A percentile compares a stretch with the other conserved stretches of the same genome.
phyloP scores from a whole-genome alignment of 495 filamentous ascomycete species.

The Penicillium subrubescens region DNA sequence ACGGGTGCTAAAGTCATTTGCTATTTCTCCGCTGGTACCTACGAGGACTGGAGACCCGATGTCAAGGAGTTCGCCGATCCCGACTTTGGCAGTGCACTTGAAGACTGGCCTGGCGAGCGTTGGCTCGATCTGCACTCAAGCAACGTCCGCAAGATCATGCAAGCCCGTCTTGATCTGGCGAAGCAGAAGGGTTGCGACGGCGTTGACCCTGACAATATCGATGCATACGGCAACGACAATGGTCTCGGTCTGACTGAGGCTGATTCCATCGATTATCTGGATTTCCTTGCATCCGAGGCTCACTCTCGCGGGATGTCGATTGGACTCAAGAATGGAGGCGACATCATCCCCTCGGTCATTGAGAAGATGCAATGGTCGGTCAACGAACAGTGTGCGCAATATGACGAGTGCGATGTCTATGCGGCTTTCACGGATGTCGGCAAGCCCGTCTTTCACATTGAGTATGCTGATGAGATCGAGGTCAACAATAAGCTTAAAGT shows the following conservation, averaged over 20 bases:
- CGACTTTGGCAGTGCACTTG: slow-evolving; percentile 56
- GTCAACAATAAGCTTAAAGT: slow-evolving; percentile 41
- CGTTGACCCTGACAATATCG: slow-evolving; percentile 73
- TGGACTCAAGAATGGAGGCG: slow-evolving; percentile 68
- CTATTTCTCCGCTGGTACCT: slow-evolving; percentile 72
- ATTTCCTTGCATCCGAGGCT: slow-evolving; percentile 58
- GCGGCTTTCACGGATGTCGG: slow-evolving; percentile 56
- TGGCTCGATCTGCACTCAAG: slow-evolving; percentile 63
- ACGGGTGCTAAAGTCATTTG: slow-evolving; percentile 63
- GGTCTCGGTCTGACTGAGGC: slow-evolving; percentile 56
- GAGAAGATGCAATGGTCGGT: slow-evolving; percentile 65
- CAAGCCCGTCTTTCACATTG: slow-evolving; percentile 76
- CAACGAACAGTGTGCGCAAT: slow-evolving; percentile 71
- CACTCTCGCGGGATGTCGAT: slow-evolving; percentile 50
- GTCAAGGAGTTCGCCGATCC: slow-evolving; percentile 47
- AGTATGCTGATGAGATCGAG: slow-evolving; percentile 58
- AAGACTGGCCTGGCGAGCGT: slow-evolving; percentile 67
- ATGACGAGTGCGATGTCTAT: slow-evolving; percentile 59
- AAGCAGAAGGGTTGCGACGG: slow-evolving; percentile 65
- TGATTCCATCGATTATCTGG: slow-evolving; percentile 59
- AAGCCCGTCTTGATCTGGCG: slow-evolving; percentile 56
- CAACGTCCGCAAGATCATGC: slow-evolving; percentile 65
- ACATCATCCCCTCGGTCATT: slow-evolving; percentile 59
- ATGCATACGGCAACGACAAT: slow-evolving; percentile 61
- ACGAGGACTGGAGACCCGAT: slow-evolving; percentile 62